Base-by-base conservation (phyloP, 208 protist species). In the Acanthamoeba lenticulata region DNA sequence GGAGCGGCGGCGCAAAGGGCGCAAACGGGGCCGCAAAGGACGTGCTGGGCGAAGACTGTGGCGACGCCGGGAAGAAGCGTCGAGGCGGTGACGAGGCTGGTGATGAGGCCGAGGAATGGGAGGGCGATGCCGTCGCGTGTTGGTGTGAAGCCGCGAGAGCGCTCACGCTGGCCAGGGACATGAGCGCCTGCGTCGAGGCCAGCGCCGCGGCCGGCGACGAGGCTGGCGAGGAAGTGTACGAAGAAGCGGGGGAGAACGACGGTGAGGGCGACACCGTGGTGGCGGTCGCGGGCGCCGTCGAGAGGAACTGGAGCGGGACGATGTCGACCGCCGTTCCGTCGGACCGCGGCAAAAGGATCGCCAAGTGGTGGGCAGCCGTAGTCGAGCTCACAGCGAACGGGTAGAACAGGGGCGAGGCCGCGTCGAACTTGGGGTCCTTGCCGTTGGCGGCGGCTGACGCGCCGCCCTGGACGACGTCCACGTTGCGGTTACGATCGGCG, bases 281-380 rank as follows among this genome's bases (percentile, higher is more conserved):
- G 36, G 32, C 40, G 1, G 69, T 79, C 17, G 69, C 34, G n/a
- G 69, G 44, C 4, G 60, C 60, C 7, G n/a, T 36, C 24, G 24
- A 36, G 27, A 86, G 29, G 44, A 57, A 86, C 38, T 86, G 77
- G 45, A 86, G 38, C 17, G 77, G 40, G 11, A 86, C 77, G 3
- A 86, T 32, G 45, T 86, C 77, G 5, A 86, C 77, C 29, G 77
- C 77, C 44, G 77, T 60, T 11, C 77, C 77, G 45, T 86, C 77
- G n/a, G 44, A 38, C 27, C 77, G 19, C 5, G 77, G 77, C 27
- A 86, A n/a, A 6, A 86, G 77, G 2, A 86, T 19, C 9, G 77
- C 77, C 44, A 86, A 27, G 42, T 86, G 77, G 27, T 86, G 77
- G 32, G 69, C 17, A 27, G 34, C 44, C 77, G n/a, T n/a, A n/a